These are phyloP conservation scores for Alternaria solani DNA, from an alignment of 2,329 filamentous ascomycete species.

Conservation along the genomic window DNA sequence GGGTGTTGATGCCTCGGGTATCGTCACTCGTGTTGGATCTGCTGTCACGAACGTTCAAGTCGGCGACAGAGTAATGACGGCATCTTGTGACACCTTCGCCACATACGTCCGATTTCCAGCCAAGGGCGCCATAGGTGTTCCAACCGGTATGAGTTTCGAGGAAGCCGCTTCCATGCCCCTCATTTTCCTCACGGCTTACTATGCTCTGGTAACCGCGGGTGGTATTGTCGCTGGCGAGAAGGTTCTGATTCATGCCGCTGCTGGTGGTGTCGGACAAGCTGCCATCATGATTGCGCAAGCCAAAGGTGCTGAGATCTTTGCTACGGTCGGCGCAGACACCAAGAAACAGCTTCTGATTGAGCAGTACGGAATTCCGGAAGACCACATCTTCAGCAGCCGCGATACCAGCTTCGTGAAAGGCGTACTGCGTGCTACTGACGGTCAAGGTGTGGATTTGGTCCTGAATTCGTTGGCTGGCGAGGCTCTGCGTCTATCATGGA, in stretches of 20 bases:
- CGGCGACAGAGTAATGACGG: conserved; percentile 7
- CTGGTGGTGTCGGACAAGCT: conserved; percentile 36
- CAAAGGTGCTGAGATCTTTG: conserved; percentile 26
- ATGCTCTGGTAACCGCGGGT: not conserved
- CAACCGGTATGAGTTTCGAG: conserved; percentile 11
- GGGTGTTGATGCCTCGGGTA: conserved; percentile 5
- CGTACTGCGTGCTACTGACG: conserved; percentile 22
- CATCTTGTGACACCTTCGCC: conserved; percentile 12
- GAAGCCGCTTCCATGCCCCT: conserved; percentile 15
- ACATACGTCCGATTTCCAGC: conserved; percentile 8
- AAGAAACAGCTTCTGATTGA: conserved; percentile 22
- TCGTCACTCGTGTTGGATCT: conserved; percentile 6
- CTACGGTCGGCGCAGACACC: conserved; percentile 23
- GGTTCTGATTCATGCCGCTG: conserved; percentile 38
- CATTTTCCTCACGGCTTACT: conserved; percentile 14
- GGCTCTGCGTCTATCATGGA: conserved; percentile 31
- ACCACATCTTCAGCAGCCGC: conserved; percentile 40
- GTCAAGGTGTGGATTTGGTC: conserved; percentile 45
- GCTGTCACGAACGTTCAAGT: conserved; percentile 2
- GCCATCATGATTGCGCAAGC: conserved; percentile 30
- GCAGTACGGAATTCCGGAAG: conserved; percentile 23
- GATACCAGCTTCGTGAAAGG: conserved; percentile 17
- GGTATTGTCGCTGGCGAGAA: conserved; percentile 32
- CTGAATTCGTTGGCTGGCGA: conserved; percentile 43
- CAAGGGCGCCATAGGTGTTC: conserved; percentile 11